Evolutionary conservation across 257 asterid genomes (phyloP).

Genomic region (Solanum sejunctum): DNA sequence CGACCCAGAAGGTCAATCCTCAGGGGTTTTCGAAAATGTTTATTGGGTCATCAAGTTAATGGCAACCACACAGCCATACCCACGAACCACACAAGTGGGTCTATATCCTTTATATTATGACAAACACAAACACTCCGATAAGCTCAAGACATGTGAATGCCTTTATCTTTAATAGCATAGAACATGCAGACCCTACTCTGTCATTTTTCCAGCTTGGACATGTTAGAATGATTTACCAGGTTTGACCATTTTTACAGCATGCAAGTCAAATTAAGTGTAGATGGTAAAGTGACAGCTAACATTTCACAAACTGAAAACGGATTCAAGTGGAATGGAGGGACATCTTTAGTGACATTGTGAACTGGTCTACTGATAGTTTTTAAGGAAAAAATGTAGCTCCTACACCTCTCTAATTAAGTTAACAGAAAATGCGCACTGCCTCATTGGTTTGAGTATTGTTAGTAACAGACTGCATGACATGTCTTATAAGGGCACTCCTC

Average conservation of each 20-base stretch:
- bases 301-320: not conserved
- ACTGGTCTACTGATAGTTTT: not conserved
- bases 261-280: not conserved
- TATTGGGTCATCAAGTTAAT: not conserved
- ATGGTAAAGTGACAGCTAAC: not conserved
- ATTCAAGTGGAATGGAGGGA: not conserved
- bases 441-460: not conserved
- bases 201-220: not conserved
- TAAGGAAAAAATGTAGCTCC: not conserved
- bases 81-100: not conserved
- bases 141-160: not conserved
- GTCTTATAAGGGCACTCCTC: not conserved
- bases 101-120: not conserved
- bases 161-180: not conserved
- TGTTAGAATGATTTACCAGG: not conserved
- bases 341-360: not conserved
- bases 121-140: not conserved
- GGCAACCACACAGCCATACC: not conserved
- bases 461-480: not conserved
- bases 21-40: not conserved
- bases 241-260: not conserved
- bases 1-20: not conserved
- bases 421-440: not conserved
- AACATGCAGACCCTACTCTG: not conserved
- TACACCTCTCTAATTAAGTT: not conserved